Evolutionary conservation across 768 basidiomycete species (phyloP), one percentile per base, ranked within the genome.

Genomic region (Tephrocybe rancida): DNA sequence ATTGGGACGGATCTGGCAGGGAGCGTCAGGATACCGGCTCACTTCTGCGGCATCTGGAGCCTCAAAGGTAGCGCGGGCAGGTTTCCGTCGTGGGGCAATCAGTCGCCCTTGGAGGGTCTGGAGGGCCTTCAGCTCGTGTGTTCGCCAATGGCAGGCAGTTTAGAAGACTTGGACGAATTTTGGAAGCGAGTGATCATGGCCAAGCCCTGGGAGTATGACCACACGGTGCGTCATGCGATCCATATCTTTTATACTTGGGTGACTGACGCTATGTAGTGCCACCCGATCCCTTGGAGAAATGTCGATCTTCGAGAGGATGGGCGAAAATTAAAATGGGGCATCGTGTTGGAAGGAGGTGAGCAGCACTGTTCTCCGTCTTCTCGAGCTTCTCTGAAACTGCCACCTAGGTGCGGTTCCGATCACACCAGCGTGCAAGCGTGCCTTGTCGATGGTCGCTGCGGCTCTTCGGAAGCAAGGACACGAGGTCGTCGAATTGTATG

Each of bases 1-100:
- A 77, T 90, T 32, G 89, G 88, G 1, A 83, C 87, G 3, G 89
- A 91, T 60, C 71, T 90, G 25, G 89, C 82, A 2, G 90, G 90
- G 9, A 86, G 85, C 48, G 81, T 90, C 34, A 79, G 90, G 46
- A 80, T 82, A 24, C 90, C 90, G 3, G 82, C 89, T 13, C 85
- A 88, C 57, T 88, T 84, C 59, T 87, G 86, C 56, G 90, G 88
- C 1, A 69, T 87, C 1, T 89, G 82, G 73, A 75, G 82, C 39
- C 73, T 88, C 60, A 86, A 85, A 62, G 75, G 81, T 9, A 85
- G 84, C 59, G 69, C 71, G 50, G 76, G 82, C 37, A 73, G 87
- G 50, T 85, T 87, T 60, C 80, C 83, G 5, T 73, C 67, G 29
- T 76, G 76, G 58, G 84, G 85, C 1, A 77, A 72, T 43, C 60